Percentiles rank a stretch among this genome's conserved stretches.
These are phyloP conservation scores for Iberis pinnata DNA, from an alignment of 345 rosid genomes.

Conservation along the genomic window DNA sequence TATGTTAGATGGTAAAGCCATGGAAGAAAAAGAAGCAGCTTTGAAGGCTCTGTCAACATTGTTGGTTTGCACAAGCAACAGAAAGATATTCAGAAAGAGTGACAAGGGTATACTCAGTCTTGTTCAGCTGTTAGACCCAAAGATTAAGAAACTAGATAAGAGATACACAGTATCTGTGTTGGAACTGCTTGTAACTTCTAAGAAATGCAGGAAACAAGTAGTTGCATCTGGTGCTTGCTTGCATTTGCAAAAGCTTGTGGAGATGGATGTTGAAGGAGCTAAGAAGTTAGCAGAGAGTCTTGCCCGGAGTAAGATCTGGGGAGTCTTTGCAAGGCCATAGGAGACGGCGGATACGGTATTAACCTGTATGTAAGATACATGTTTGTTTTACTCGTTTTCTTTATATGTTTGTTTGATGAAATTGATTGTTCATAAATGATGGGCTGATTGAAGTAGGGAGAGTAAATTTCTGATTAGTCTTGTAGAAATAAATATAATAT, in stretches of 20 bases:
- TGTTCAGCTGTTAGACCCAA: constrained; percentile 65
- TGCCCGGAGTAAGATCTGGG: constrained; percentile 75
- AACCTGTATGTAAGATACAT: constrained; percentile 39
- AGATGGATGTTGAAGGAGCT: constrained; percentile 73
- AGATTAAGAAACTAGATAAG: constrained; percentile 49
- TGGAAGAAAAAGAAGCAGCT: constrained; percentile 81
- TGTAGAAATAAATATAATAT: constrained; percentile 21
- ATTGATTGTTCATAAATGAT: constrained; percentile 40
- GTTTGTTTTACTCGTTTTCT: constrained; percentile 20
- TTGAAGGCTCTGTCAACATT: constrained; percentile 58
- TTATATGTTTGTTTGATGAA: constrained; percentile 15
- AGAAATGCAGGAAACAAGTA: constrained; percentile 70
- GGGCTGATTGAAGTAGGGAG: constrained; percentile 33
- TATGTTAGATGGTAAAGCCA: constrained; percentile 83
- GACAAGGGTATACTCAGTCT: constrained; percentile 51
- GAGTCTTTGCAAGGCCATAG: constrained; percentile 56
- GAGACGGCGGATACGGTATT: constrained; percentile 1
- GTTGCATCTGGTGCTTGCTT: constrained; percentile 62
- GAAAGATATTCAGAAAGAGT: constrained; percentile 47
- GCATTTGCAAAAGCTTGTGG: constrained; percentile 67
- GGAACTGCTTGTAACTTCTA: constrained; percentile 56
- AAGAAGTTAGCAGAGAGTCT: constrained; percentile 66
- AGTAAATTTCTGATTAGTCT: constrained; percentile 28
- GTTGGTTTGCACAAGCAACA: constrained; percentile 40
- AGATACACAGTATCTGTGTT: constrained; percentile 49